These are phyloP conservation scores for Thalassia testudinum DNA, from an alignment of 116 monocot genomes.

Conservation along the genomic window DNA sequence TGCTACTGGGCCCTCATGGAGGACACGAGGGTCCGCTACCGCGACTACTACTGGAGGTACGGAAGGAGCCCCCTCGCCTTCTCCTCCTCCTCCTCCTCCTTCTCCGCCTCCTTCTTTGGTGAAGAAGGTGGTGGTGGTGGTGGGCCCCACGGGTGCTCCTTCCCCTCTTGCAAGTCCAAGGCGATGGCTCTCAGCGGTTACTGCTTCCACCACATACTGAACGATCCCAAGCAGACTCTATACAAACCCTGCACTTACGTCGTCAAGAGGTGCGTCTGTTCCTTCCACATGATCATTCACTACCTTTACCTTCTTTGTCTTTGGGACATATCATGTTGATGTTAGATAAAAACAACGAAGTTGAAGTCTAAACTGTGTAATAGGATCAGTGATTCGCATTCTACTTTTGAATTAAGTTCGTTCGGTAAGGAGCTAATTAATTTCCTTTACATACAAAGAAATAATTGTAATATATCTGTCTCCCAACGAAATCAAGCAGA, in stretches of 20 bases:
- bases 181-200: conserved; percentile 60
- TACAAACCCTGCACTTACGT: conserved; percentile 57
- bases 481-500: no score
- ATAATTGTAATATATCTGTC: background rate
- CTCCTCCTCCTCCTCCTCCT: no score
- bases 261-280: conserved; percentile 31
- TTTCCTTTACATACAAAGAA: background rate
- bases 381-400: background rate
- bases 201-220: conserved; percentile 57
- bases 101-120: no score
- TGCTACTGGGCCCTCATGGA: conserved; percentile 78
- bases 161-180: conserved; percentile 50
- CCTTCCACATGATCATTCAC: background rate
- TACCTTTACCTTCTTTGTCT: background rate
- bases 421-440: background rate
- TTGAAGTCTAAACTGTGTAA: background rate
- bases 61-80: conserved; percentile 42
- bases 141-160: conserved; percentile 11
- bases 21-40: conserved; percentile 41
- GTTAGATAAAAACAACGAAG: background rate
- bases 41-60: conserved; percentile 75
- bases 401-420: background rate
- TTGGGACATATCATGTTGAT: background rate
- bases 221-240: conserved; percentile 47
- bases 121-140: background rate